Base-by-base conservation (phyloP, 2,329 filamentous ascomycete species). In the Beauveria caledonica region DNA sequence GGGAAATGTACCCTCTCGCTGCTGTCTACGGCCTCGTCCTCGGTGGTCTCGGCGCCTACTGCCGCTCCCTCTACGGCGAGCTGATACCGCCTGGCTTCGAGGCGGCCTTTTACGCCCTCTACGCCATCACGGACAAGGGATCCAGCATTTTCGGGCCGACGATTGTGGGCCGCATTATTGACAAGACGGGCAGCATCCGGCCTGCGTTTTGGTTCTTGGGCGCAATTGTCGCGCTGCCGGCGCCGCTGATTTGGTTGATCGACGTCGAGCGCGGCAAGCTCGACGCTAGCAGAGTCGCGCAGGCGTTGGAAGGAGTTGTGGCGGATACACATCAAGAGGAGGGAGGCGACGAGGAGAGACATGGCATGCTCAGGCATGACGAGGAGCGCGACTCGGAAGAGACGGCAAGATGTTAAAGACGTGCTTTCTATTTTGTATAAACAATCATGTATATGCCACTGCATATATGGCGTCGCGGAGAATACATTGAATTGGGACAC, bases 91-190 rank as follows among this genome's bases (percentile, higher is more conserved):
- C 91, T 0, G 94, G 94, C 4, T 95, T 89, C 33, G 94, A 99
- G 74, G 92, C 94, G 0, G 92, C 93, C 0, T 99, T 99, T 70
- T 99, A 96, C 71, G 92, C 93, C 0, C 79, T 99, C 1, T 99
- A 97, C 70, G 94, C 94, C 40, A 97, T 97, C 64, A 97, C 94
- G 1, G 94, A 99, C 72, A 99, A 99, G 73, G 92, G 93, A 1
- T 94, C 89, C 23, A 95, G 90, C 70, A 80, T 97, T 2, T 97
- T 99, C 72, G 94, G 94, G 0, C 94, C 94, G 0, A 89, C 91
- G 0, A 93, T 99, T 70, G 94, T 99, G 0, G 94, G 92, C 1
- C 85, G 86, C 13, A 96, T 99, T 65, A 96, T 94, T 13, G 92
- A 97, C 73, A 84, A 78, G 55, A 88, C 87, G 29, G 89, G 89